Base-by-base conservation (phyloP, 495 filamentous ascomycete genomes). In the Daldinia vernicosa region DNA sequence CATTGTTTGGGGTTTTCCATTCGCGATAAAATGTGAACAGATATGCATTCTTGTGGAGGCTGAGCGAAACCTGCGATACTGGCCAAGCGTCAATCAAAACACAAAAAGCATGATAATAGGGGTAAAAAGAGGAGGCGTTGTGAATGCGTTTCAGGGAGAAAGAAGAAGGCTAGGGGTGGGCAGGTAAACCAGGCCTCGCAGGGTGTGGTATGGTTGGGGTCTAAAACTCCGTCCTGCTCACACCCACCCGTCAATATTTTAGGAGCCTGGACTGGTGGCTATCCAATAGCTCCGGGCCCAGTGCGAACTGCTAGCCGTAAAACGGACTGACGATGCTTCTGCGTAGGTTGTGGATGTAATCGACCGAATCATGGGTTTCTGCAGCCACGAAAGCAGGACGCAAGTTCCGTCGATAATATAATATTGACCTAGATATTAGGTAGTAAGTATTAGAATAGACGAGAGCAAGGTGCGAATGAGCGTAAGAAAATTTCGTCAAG, bases 101-200 rank as follows among this genome's bases (percentile, higher is more conserved):
- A 65, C 24, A 60, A 66, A 66, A 66, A 50, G 70, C 63, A 73
- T 67, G 61, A 70, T 57, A 72, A 67, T 68, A 70, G 66, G 65
- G 75, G 67, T 53, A 33, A 67, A 67, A 63, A 59, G 60, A 72
- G 63, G 63, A 56, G 68, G 66, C 45, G 55, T 66, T 69, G 58
- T 75, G 70, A n/a, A n/a, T 67, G 30, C 71, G 75, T 77, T 77
- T 77, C 74, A 76, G 71, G 74, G 75, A 75, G 74, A 28, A 62
- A 60, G 64, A 61, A 63, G 65, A 63, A 37, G 63, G 67, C 51
- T 71, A 67, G 71, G 61, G 62, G 67, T 73, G 67, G 67, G 52
- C 28, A 69, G 65, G 70, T 54, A 30, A 26, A 54, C 63, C 28
- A 69, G 58, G 57, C 54, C 54, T 66, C 57, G 61, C 58, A 73